Evolutionary conservation across 495 filamentous ascomycete species (phyloP), one percentile per base, ranked within the genome.

Genomic region (Aspergillus ellipticus): DNA sequence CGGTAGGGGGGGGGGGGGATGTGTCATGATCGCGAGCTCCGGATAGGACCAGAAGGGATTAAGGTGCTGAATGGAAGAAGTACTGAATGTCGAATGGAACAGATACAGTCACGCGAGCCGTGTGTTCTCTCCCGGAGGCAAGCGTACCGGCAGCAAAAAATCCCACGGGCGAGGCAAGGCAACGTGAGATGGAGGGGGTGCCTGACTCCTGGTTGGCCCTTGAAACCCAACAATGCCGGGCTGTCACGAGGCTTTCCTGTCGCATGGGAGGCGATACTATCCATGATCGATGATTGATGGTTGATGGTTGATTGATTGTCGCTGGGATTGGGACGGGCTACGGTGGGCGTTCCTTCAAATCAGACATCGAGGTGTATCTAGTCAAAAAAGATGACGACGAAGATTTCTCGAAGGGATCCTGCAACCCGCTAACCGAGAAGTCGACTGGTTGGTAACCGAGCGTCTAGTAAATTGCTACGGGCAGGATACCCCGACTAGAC

Each of bases 111-210:
- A 48, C 45, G 45, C 45, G 45, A 48, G 45, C 45, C 22, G 31
- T 16, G 1, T 29, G 28, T 11, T 49, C 8, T 10, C 5, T 28
- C 2, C 47, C 47, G 22, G n/a, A 31, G n/a, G n/a, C n/a, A n/a
- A n/a, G n/a, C n/a, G n/a, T n/a, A n/a, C n/a, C n/a, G n/a, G n/a
- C n/a, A n/a, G n/a, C n/a, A n/a, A n/a, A n/a, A 49, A n/a, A n/a
- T 33, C 31, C 31, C 31, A 33, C 31, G 31, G 39, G 17, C 17
- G 16, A 29, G 45, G 28, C n/a, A 15, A 48, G 45, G 45, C 10
- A 53, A 53, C 15, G 8, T 49, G 53, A 51, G 49, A 53, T 53
- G 56, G 56, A 54, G 56, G 56, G 56, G 19, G 43, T 43, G 29
- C 17, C 15, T 43, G 10, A 9, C 35, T 31, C 42, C 56, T 58